Conservation (phyloP, 192 early-diverging fungal species). For the Backusella circina region DNA sequence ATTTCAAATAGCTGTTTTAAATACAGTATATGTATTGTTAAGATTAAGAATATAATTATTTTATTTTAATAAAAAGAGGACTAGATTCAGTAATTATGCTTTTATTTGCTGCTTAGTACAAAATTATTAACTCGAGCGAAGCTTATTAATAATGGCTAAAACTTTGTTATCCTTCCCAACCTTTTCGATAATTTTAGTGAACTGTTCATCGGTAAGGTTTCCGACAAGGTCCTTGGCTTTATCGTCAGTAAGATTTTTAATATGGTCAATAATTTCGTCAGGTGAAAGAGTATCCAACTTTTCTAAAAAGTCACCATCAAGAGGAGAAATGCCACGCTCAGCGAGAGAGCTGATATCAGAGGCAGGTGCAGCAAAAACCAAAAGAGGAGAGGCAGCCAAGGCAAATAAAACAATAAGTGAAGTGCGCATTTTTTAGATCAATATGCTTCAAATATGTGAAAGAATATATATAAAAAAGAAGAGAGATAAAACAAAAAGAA, state of each 20-base stretch:
- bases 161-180: not conserved
- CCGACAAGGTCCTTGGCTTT: not conserved
- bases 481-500: not conserved
- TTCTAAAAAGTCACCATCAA: not conserved
- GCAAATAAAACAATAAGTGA: not conserved
- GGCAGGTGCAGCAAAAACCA: not conserved
- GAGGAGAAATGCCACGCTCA: not conserved
- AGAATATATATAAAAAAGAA: not conserved
- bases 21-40: not conserved
- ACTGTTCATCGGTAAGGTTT: not conserved
- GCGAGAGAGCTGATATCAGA: not conserved
- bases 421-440: not conserved
- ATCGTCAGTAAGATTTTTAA: not conserved
- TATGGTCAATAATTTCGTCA: not conserved
- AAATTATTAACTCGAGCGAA: not conserved
- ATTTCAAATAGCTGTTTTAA: not conserved
- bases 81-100: not conserved
- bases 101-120: not conserved
- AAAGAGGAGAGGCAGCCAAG: not conserved
- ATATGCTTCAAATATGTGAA: not conserved
- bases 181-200: not conserved
- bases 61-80: not conserved
- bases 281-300: not conserved
- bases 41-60: not conserved
- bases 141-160: fast-evolving